Conservation (phyloP, 768 basidiomycete species). For the Daedaleopsis sinensis region DNA sequence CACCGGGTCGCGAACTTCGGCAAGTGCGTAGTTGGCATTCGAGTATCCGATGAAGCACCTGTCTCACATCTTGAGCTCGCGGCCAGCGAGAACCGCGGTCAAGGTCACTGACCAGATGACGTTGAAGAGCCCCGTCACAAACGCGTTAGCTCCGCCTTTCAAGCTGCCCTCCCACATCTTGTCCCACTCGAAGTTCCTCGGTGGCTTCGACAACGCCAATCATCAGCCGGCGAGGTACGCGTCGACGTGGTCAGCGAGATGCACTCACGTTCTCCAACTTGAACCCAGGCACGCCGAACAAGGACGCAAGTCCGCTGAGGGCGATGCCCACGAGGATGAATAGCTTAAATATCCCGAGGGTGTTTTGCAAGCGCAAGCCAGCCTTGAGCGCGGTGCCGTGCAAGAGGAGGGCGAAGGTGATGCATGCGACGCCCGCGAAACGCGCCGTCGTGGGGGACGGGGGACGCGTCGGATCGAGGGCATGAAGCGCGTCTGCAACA, state of each 20-base stretch:
- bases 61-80: not conserved
- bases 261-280: slow-evolving; percentile 45
- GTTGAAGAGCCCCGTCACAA: slow-evolving; percentile 66
- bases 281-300: slow-evolving; percentile 53
- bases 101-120: slow-evolving; percentile 60
- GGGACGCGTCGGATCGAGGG: slow-evolving; percentile 42
- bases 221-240: not conserved
- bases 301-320: slow-evolving; percentile 53
- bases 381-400: slow-evolving; percentile 57
- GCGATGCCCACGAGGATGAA: slow-evolving; percentile 54
- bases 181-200: slow-evolving; percentile 61
- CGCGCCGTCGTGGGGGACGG: slow-evolving; percentile 55
- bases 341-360: slow-evolving; percentile 65
- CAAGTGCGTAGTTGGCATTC: slow-evolving; percentile 75
- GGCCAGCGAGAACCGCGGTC: not conserved
- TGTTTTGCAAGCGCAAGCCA: slow-evolving; percentile 67
- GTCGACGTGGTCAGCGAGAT: too few species aligned
- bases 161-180: slow-evolving; percentile 66
- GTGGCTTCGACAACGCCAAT: slow-evolving; percentile 27
- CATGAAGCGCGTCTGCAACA: slow-evolving; percentile 57
- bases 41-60: slow-evolving; percentile 78
- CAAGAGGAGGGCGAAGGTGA: slow-evolving; percentile 57
- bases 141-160: slow-evolving; percentile 54
- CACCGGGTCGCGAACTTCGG: slow-evolving; percentile 70
- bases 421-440: slow-evolving; percentile 54